Percentiles rank a stretch among this genome's conserved stretches.
Conservation (phyloP, 1,284 basidiomycete genomes). For the Pseudozyma flocculosa region DNA sequence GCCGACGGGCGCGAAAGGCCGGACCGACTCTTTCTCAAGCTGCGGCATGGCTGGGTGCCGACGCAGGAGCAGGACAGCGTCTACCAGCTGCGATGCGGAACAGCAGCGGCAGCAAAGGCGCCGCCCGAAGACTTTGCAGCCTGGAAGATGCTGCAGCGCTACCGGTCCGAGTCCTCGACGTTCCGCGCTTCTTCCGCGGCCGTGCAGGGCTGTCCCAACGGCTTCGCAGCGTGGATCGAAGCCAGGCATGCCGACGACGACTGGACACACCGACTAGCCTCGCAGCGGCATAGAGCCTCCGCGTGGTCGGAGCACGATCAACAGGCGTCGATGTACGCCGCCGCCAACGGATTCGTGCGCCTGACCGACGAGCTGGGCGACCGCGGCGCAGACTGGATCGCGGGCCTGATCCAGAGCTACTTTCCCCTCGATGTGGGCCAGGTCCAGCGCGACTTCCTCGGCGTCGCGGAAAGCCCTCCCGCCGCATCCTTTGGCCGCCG, state of each 20-base stretch:
- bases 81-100: no score
- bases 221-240: slow-evolving; percentile 3
- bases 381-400: slow-evolving; percentile 25
- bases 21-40: no score
- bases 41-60: no score
- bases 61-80: no score
- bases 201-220: no score
- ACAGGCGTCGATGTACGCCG: slow-evolving; percentile 28
- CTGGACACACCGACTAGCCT: slow-evolving; percentile 11
- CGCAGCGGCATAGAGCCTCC: slow-evolving; percentile 3
- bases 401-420: slow-evolving; percentile 20
- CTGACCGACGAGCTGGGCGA: slow-evolving; percentile 14
- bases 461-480: neutral
- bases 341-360: slow-evolving; percentile 26
- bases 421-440: slow-evolving; percentile 27
- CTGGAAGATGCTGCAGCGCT: slow-evolving; percentile 9
- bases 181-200: no score
- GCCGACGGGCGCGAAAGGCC: no score
- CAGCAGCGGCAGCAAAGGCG: no score
- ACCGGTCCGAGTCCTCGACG: slow-evolving; percentile 7
- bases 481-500: no score
- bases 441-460: slow-evolving; percentile 20
- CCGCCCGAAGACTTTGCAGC: neutral
- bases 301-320: slow-evolving; percentile 28
- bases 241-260: slow-evolving; percentile 8